Evolutionary conservation across 495 filamentous ascomycete genomes (phyloP).

Genomic region (Penicillium samsonianum): DNA sequence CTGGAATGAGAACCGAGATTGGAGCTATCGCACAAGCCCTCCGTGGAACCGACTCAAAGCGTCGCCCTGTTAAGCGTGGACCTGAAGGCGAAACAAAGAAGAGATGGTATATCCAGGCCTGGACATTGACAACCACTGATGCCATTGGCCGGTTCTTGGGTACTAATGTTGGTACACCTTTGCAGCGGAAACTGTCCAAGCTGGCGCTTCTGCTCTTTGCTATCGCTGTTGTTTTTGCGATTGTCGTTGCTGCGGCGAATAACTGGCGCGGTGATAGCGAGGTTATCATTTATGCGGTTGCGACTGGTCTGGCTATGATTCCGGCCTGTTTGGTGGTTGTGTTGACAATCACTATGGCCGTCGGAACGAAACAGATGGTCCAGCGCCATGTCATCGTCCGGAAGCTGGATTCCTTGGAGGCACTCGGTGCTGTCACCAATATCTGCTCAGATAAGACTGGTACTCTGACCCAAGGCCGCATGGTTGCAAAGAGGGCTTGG

Average conservation of each 20-base stretch:
- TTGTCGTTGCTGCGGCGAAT: conserved; percentile 66
- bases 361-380: conserved; percentile 73
- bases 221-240: conserved; percentile 67
- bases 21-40: conserved; percentile 68
- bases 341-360: conserved; percentile 73
- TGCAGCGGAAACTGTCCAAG: conserved; percentile 69
- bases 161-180: conserved; percentile 67
- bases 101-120: conserved; percentile 69
- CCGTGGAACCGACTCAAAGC: conserved; percentile 45
- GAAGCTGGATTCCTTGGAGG: conserved; percentile 65
- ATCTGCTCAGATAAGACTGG: conserved; percentile 77
- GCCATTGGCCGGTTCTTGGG: conserved; percentile 69
- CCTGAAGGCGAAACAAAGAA: conserved; percentile 58
- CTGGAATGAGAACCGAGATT: conserved; percentile 72
- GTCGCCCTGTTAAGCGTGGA: conserved; percentile 58
- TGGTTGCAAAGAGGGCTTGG: conserved; percentile 84
- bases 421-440: conserved; percentile 67
- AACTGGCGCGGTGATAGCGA: conserved; percentile 60
- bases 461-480: conserved; percentile 69
- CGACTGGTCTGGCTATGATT: conserved; percentile 69
- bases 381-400: conserved; percentile 68
- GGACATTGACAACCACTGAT: conserved; percentile 64
- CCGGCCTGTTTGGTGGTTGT: conserved; percentile 76
- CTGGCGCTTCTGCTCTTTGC: conserved; percentile 69
- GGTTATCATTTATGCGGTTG: conserved; percentile 71